Base-by-base conservation (phyloP, 1,139 yeast genomes). In the Meyerozyma guilliermondii region DNA sequence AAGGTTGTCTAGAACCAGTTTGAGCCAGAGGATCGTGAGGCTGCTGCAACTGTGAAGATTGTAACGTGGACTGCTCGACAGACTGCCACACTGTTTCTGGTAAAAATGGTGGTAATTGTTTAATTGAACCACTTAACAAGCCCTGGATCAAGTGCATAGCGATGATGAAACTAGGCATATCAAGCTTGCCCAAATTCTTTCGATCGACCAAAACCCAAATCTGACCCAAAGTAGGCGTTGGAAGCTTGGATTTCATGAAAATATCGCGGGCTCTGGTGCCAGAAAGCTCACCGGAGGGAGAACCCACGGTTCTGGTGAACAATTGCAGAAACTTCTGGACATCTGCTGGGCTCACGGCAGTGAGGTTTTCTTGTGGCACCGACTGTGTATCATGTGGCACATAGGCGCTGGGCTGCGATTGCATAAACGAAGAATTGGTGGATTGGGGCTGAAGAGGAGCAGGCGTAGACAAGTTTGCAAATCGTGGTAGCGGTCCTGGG, bases 81-180 rank as follows among this genome's bases (percentile, higher is more conserved):
- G 82, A 72, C 50, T 74, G 77, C 91, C 95, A 82, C 45, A 83
- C 60, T 35, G 70, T 66, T 42, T 77, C 80, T 1, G 97, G 91
- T 45, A 92, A 65, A 27, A 72, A 65, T 1, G 81, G 69, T 5
- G 98, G 98, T 45, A 88, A 67, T 45, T 78, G 78, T 44, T 74
- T 75, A 50, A 87, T 67, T 6, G 78, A 55, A n/a, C 89, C 86
- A 56, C 81, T 78, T 57, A 88, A 69, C 38, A 83, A 68, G 42
- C 89, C 83, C 61, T 91, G 97, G 48, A 94, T 87, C 58, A 94
- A 74, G 64, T 87, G 95, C 98, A 94, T 92, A 7, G 98, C 98
- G 53, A 92, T 78, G 31, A 87, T 79, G 56, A 94, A 92, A 53
- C 87, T 91, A 18, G 81, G 74, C 55, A 81, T 77, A 46, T 78